Evolutionary conservation across 2,329 filamentous ascomycete genomes (phyloP), one percentile per base, ranked within the genome.

Genomic region (Epicoccum sorghinum): DNA sequence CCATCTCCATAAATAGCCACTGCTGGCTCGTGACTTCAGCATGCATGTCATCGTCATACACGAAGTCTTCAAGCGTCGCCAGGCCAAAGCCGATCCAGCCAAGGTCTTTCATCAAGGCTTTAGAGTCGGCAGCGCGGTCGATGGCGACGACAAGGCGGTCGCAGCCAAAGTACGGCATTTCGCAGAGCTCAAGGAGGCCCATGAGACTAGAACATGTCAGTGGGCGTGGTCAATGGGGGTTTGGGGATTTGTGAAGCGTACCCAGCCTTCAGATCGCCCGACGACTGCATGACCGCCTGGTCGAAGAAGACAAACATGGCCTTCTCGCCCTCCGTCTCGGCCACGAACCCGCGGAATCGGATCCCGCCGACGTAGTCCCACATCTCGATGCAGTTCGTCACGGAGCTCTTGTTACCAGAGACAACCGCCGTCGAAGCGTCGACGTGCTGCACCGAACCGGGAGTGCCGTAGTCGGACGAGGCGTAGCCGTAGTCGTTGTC

Each of bases 51-150:
- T 89, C 85, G 41, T 77, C 77, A 42, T 74, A 78, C 13, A 85
- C 83, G 88, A 91, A 96, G 64, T 86, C 83, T 64, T 92, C 88
- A 38, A 97, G 81, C 23, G 90, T 93, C 44, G 86, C 87, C 62
- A 93, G 83, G 70, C 90, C 89, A 71, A 96, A 96, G 50, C 93
- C 93, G 61, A 96, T 93, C 93, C 93, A 97, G 73, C 92, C 90
- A 46, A 97, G 83, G 68, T 91, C 93, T 74, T 89, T 91, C 68
- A 89, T 86, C 64, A 93, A 80, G 54, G 86, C 81, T 55, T 83
- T 78, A 24, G 82, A 76, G 35, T 85, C 82, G 59, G 88, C 85
- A 40, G 80, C 57, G 60, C 91, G 89, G 73, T 93, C 91, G 59
- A 96, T 82, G 75, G 90, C 93, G 66, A 92, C 86, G 59, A 96